A percentile compares a stretch with the other conserved stretches of the same genome.
phyloP scores from a whole-genome alignment of 495 filamentous ascomycete species.

The Aspergillus sparsus region DNA sequence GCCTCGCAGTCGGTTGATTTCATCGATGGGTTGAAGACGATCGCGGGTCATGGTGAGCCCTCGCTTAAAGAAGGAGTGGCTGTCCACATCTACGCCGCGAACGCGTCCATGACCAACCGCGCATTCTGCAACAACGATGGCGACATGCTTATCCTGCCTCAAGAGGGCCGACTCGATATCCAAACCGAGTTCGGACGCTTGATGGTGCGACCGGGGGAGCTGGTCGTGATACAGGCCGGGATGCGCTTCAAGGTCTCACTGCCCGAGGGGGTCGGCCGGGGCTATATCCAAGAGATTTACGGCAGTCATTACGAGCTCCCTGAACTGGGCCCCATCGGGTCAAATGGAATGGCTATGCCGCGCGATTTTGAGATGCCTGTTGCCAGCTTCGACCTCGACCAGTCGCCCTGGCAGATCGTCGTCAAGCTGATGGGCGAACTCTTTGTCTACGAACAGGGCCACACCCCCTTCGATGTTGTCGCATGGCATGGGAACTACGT shows the following conservation, averaged over 20 bases:
- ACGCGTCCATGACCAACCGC: conserved; percentile 47
- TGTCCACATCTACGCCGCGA: conserved; percentile 48
- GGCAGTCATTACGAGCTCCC: conserved; percentile 50
- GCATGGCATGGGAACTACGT: conserved; percentile 57
- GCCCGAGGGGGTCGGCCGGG: conserved; percentile 47
- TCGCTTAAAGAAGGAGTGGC: conserved; percentile 51
- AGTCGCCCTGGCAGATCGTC: conserved; percentile 47
- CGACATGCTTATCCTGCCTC: conserved; percentile 50
- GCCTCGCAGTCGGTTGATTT: conserved; percentile 57
- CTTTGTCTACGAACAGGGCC: conserved; percentile 49
- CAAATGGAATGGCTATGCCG: conserved; percentile 52
- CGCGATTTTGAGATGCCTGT: conserved; percentile 50
- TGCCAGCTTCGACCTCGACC: conserved; percentile 43
- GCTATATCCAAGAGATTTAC: conserved; percentile 54
- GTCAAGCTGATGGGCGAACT: conserved; percentile 54
- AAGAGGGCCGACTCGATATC: conserved; percentile 50
- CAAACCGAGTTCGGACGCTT: conserved; percentile 53
- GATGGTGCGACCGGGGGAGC: conserved; percentile 52
- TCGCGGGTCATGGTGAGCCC: conserved; percentile 52
- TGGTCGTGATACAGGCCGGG: conserved; percentile 50
- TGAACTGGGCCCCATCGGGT: conserved; percentile 51
- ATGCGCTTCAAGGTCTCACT: conserved; percentile 48
- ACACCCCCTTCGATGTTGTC: conserved; percentile 54
- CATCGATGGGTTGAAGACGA: conserved; percentile 46
- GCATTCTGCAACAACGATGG: conserved; percentile 53